These are phyloP conservation scores for Nigrospora sphaerica DNA, from an alignment of 2,329 filamentous ascomycete species.

Conservation along the genomic window DNA sequence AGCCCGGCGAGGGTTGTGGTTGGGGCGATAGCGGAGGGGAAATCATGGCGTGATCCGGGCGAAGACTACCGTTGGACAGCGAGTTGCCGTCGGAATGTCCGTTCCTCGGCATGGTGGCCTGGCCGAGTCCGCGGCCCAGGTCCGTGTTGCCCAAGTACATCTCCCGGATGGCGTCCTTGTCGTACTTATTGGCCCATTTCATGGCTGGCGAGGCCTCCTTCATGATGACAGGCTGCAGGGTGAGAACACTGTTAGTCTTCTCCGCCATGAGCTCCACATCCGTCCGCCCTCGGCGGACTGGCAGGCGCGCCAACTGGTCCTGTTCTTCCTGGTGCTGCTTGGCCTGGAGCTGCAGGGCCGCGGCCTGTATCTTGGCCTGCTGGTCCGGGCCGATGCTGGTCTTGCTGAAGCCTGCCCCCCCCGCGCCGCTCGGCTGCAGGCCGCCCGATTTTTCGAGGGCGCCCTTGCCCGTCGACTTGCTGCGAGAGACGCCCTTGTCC, in stretches of 20 bases:
- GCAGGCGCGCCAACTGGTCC: slow-evolving; percentile 26
- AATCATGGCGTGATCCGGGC: slow-evolving; percentile 36
- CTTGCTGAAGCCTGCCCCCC: slow-evolving; percentile 55
- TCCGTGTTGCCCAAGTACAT: slow-evolving; percentile 73
- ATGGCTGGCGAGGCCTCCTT: slow-evolving; percentile 86
- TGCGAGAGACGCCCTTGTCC: slow-evolving; percentile 49
- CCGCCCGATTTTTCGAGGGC: slow-evolving; percentile 36
- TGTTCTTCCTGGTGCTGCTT: slow-evolving; percentile 51
- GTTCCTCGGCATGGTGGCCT: slow-evolving; percentile 36
- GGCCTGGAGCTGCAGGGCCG: slow-evolving; percentile 75
- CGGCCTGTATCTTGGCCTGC: slow-evolving; percentile 86
- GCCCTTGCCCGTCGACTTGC: slow-evolving; percentile 64
- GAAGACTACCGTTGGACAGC: slow-evolving; percentile 22
- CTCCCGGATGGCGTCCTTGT: slow-evolving; percentile 78
- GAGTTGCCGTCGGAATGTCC: slow-evolving; percentile 17
- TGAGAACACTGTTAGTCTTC: slow-evolving; percentile 88
- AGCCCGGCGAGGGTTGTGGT: slow-evolving; percentile 15
- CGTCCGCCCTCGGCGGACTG: slow-evolving; percentile 44
- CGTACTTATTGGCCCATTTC: slow-evolving; percentile 95
- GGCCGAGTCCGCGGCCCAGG: slow-evolving; percentile 59
- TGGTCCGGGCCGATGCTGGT: slow-evolving; percentile 84
- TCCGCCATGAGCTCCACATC: slow-evolving; percentile 50
- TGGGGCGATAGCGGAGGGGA: slow-evolving; percentile 21
- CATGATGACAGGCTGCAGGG: slow-evolving; percentile 75
- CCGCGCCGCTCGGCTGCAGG: slow-evolving; percentile 30